phyloP scores from a whole-genome alignment of 768 basidiomycete species.

The Mycena rebaudengoi region DNA sequence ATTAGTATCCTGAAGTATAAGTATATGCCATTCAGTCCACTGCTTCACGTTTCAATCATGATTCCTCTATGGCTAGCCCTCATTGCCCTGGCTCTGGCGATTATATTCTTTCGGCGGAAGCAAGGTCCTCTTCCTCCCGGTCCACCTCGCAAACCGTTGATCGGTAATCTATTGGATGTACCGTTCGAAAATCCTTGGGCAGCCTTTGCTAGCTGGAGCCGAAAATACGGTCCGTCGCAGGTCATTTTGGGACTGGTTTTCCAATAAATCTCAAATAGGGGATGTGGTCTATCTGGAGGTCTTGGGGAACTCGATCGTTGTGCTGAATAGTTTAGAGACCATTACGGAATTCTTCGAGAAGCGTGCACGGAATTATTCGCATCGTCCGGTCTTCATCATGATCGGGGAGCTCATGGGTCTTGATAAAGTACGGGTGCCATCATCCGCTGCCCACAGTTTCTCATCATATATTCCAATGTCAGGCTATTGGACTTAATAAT shows the following conservation, averaged over 20 bases:
- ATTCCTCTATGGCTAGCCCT: neutral
- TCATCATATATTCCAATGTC: no score
- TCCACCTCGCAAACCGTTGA: neutral
- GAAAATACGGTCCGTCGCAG: slow-evolving; percentile 1
- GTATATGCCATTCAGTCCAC: no score
- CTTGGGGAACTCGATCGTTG: slow-evolving; percentile 34
- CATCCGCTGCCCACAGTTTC: no score
- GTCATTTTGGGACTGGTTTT: neutral
- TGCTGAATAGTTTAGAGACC: slow-evolving; percentile 28
- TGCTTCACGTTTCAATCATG: no score
- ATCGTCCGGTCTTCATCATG: slow-evolving; percentile 11
- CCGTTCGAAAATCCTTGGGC: neutral
- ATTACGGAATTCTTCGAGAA: slow-evolving; percentile 32
- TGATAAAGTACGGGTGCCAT: neutral
- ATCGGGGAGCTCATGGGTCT: slow-evolving; percentile 16
- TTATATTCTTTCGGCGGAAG: neutral
- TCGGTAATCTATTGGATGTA: slow-evolving; percentile 7
- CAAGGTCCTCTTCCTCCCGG: neutral
- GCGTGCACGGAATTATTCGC: slow-evolving; percentile 13
- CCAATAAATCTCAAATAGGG: slow-evolving; percentile 6
- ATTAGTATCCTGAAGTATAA: no score
- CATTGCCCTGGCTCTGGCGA: neutral
- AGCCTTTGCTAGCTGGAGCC: neutral
- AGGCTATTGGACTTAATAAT: slow-evolving; percentile 1
- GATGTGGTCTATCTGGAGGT: slow-evolving; percentile 27